Percentiles rank a stretch among this genome's conserved stretches.
These are phyloP conservation scores for Podila clonocystis DNA, from an alignment of 192 early-diverging fungal genomes.

Conservation along the genomic window DNA sequence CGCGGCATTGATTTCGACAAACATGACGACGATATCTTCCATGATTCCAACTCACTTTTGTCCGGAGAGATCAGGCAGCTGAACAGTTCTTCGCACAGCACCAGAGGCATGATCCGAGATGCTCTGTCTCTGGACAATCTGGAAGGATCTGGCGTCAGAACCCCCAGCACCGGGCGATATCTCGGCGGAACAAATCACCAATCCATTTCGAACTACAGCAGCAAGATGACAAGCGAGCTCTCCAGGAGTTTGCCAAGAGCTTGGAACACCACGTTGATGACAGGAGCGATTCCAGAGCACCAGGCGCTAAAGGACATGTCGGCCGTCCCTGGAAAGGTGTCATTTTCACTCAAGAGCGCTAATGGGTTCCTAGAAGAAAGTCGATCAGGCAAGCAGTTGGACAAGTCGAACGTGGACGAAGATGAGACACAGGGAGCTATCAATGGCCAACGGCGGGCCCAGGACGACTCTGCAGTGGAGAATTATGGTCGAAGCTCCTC, in stretches of 20 bases:
- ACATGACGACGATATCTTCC: constrained; percentile 54
- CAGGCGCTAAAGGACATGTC: constrained; percentile 18
- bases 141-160: constrained; percentile 9
- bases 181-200: constrained; percentile 20
- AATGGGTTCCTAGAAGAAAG: constrained; percentile 39
- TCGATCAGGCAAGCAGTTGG: constrained; percentile 19
- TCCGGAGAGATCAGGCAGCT: constrained; percentile 32
- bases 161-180: constrained; percentile 5
- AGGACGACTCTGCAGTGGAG: constrained; percentile 16
- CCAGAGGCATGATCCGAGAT: constrained; percentile 20
- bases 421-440: constrained; percentile 18
- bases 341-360: constrained; percentile 42
- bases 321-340: constrained; percentile 16
- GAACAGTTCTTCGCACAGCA: constrained; percentile 8
- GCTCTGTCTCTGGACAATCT: constrained; percentile 19
- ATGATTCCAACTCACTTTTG: constrained; percentile 29
- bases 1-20: constrained; percentile 44
- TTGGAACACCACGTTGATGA: constrained; percentile 18
- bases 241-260: constrained; percentile 51
- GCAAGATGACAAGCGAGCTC: constrained; percentile 33
- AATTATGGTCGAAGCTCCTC: constrained; percentile 25
- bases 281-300: constrained; percentile 23
- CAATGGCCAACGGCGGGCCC: constrained; percentile 4
- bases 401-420: constrained; percentile 14
- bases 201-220: constrained; percentile 12